These are phyloP conservation scores for Dictyostelium brefeldianum DNA, from an alignment of 78 protist species.

Conservation along the genomic window DNA sequence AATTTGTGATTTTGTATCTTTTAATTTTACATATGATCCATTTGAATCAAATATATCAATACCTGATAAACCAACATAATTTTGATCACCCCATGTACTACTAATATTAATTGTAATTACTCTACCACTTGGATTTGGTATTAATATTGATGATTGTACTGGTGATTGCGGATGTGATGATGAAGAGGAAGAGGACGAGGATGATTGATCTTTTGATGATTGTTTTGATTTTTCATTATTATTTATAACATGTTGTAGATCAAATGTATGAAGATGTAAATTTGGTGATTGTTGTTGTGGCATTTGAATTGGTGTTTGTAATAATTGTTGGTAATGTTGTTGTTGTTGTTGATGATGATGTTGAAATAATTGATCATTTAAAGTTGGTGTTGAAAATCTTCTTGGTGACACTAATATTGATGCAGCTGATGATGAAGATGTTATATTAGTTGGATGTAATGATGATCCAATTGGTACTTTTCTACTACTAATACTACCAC, in stretches of 20 bases:
- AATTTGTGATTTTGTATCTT: slow-evolving; percentile 59
- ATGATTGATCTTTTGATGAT: not conserved
- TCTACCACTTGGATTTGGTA: slow-evolving; percentile 49
- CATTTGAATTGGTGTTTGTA: not conserved
- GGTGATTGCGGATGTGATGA: not conserved
- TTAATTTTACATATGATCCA: slow-evolving; percentile 44
- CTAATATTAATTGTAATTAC: slow-evolving; percentile 34
- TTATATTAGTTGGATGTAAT: not conserved
- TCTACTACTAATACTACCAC: not conserved
- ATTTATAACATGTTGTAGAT: not conserved
- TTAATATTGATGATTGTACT: not conserved
- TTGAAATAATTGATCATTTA: not conserved
- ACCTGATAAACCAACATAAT: slow-evolving; percentile 92
- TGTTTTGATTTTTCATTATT: not conserved
- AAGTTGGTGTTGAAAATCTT: slow-evolving; percentile 1
- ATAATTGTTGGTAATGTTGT: not conserved
- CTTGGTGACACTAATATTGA: slow-evolving; percentile 35
- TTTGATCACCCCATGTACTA: slow-evolving; percentile 90
- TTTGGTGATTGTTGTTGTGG: slow-evolving; percentile 2
- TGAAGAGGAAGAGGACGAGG: not conserved
- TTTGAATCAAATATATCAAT: slow-evolving; percentile 80
- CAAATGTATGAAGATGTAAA: slow-evolving; percentile 37
- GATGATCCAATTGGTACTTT: not conserved
- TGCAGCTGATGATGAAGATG: slow-evolving; percentile 13
- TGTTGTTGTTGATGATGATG: not conserved